These are phyloP conservation scores for Thalassiosira hispida DNA, from an alignment of 352 stramenopile species.

Conservation along the genomic window DNA sequence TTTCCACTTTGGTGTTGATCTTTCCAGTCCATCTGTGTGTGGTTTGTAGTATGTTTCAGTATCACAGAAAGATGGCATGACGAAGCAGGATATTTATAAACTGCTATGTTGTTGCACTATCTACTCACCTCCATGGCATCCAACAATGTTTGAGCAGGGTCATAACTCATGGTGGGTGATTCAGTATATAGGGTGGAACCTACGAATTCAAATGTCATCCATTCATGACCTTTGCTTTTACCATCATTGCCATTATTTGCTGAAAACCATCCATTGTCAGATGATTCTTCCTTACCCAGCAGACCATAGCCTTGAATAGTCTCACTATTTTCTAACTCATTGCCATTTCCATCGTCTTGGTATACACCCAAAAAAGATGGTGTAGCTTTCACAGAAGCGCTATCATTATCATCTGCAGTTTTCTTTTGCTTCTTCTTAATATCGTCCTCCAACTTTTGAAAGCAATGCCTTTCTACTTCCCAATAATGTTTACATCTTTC, in stretches of 20 bases:
- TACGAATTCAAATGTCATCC: slow-evolving; percentile 73
- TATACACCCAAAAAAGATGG: slow-evolving; percentile 34
- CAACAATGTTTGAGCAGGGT: slow-evolving; percentile 52
- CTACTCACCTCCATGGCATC: slow-evolving; percentile 63
- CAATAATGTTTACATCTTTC: slow-evolving; percentile 73
- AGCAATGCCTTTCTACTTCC: slow-evolving; percentile 72
- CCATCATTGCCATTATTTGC: slow-evolving; percentile 13
- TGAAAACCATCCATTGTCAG: not conserved
- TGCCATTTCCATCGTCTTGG: slow-evolving; percentile 24
- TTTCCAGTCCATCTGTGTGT: slow-evolving; percentile 41
- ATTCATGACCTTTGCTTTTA: slow-evolving; percentile 39
- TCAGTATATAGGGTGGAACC: slow-evolving; percentile 5
- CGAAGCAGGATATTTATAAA: not conserved
- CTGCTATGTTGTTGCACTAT: not conserved
- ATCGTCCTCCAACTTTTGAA: slow-evolving; percentile 56
- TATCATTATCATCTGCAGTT: slow-evolving; percentile 6
- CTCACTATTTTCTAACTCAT: not conserved
- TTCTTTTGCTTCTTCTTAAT: not conserved
- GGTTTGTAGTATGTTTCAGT: slow-evolving; percentile 10
- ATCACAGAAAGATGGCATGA: not conserved
- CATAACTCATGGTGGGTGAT: not conserved
- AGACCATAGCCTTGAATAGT: slow-evolving; percentile 25
- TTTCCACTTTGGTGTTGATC: slow-evolving; percentile 24
- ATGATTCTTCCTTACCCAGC: not conserved
- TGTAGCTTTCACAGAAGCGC: not conserved